Evolutionary conservation across 768 basidiomycete species (phyloP).

Genomic region (Lentinula aciculospora): DNA sequence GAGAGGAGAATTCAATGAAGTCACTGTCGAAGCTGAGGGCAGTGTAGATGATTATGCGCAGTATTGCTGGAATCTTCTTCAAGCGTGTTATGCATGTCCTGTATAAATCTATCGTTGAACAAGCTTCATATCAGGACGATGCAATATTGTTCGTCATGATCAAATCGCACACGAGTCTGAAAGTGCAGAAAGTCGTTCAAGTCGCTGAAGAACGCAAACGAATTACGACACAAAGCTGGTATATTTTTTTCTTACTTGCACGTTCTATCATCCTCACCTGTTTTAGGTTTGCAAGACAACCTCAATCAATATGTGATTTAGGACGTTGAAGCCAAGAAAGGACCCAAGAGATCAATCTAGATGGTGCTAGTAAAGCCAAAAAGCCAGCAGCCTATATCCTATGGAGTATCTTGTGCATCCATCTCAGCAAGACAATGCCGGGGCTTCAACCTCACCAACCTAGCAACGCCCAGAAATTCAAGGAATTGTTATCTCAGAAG

Average conservation of each 20-base stretch:
- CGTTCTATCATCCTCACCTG: not conserved
- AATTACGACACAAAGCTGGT: conserved; percentile 73
- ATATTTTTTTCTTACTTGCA: conserved; percentile 10
- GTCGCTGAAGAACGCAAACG: conserved; percentile 79
- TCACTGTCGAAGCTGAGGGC: conserved; percentile 65
- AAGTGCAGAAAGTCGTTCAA: conserved; percentile 75
- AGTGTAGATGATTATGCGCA: conserved; percentile 59
- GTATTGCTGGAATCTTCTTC: conserved; percentile 58
- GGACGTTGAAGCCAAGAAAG: conserved; percentile 47
- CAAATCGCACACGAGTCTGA: conserved; percentile 51
- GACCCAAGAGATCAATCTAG: conserved; percentile 62
- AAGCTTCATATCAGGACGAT: conserved; percentile 47
- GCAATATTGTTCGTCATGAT: conserved; percentile 78
- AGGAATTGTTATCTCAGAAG: conserved; percentile 31
- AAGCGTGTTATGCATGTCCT: conserved; percentile 31
- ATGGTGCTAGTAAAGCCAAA: conserved; percentile 44
- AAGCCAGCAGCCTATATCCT: conserved; percentile 45
- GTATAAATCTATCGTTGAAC: not conserved
- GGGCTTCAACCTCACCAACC: conserved; percentile 57
- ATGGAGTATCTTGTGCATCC: conserved; percentile 61
- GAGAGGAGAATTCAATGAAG: conserved; percentile 70
- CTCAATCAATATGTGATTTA: conserved; percentile 76
- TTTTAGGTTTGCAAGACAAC: conserved; percentile 42
- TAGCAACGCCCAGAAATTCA: conserved; percentile 17
- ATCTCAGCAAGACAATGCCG: conserved; percentile 90